Conservation (phyloP, 192 early-diverging fungal genomes). For the Diversispora eburnea region DNA sequence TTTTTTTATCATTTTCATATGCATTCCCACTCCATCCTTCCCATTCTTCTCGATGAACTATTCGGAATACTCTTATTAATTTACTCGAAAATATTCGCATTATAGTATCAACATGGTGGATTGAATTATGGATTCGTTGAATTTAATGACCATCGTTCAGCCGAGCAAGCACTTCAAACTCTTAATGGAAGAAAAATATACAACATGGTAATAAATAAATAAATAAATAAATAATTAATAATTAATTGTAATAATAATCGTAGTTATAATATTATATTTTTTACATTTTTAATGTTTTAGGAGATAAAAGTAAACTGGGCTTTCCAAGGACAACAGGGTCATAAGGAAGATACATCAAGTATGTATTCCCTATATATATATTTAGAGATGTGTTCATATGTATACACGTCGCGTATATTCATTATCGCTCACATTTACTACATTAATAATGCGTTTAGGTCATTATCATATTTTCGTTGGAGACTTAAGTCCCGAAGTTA, state of each 20-base stretch:
- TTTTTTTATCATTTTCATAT: constrained; percentile 1
- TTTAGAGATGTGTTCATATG: neutral
- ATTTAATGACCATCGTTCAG: constrained; percentile 65
- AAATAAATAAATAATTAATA: neutral
- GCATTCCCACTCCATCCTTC: neutral
- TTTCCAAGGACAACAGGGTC: constrained; percentile 44
- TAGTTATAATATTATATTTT: neutral
- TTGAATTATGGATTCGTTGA: constrained; percentile 92
- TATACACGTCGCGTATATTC: neutral
- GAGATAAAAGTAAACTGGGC: constrained; percentile 73
- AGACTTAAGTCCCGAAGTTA: constrained; percentile 88
- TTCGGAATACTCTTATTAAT: too few species aligned
- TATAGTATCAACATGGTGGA: constrained; percentile 60
- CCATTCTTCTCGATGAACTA: neutral
- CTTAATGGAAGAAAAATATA: constrained; percentile 71
- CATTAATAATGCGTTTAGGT: constrained; percentile 30
- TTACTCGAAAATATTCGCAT: too few species aligned
- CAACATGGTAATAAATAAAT: constrained; percentile 46
- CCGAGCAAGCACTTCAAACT: constrained; percentile 64
- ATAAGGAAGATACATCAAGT: constrained; percentile 67
- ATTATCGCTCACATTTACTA: constrained; percentile 13
- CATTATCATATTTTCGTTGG: constrained; percentile 93
- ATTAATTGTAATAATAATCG: neutral
- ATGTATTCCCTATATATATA: constrained; percentile 28
- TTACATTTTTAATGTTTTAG: constrained; percentile 32